These are phyloP conservation scores for Scytalidium sp. DNA, from an alignment of 2,329 filamentous ascomycete genomes.

Conservation along the genomic window DNA sequence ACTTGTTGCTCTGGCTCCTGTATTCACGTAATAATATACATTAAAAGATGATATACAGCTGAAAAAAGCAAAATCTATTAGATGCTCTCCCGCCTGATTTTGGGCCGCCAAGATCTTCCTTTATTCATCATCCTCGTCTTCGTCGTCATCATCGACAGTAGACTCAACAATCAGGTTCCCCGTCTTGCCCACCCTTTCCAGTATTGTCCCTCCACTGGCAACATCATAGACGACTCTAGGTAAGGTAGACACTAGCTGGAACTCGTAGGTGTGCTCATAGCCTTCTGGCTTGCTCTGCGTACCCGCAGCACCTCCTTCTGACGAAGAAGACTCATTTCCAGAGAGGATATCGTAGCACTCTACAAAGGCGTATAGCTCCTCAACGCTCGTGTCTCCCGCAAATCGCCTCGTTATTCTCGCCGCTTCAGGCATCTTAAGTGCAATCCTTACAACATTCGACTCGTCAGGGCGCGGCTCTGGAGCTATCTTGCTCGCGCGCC, in stretches of 20 bases:
- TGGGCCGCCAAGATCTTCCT: not conserved
- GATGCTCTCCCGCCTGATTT: not conserved
- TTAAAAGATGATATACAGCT: not conserved
- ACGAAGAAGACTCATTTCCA: slow-evolving; percentile 29
- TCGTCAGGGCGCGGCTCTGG: slow-evolving; percentile 63
- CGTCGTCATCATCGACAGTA: slow-evolving; percentile 38
- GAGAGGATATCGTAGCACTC: slow-evolving; percentile 76
- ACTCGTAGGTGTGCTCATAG: slow-evolving; percentile 81
- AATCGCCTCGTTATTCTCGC: slow-evolving; percentile 80
- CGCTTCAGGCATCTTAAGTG: slow-evolving; percentile 63
- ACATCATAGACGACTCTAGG: slow-evolving; percentile 79
- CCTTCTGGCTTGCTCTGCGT: slow-evolving; percentile 49
- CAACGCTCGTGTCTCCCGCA: slow-evolving; percentile 63
- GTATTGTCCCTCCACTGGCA: slow-evolving; percentile 61
- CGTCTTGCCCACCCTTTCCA: slow-evolving; percentile 73
- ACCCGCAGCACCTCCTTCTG: no score
- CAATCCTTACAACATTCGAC: slow-evolving; percentile 70
- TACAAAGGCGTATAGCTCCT: slow-evolving; percentile 94
- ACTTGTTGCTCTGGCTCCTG: not conserved
- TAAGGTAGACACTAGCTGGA: slow-evolving; percentile 81
- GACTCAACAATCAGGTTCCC: slow-evolving; percentile 87
- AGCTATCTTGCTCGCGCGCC: slow-evolving; percentile 68
- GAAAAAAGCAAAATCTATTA: not conserved
- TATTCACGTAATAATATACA: not conserved
- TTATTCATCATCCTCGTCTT: not conserved